Conservation (phyloP, 2,329 filamentous ascomycete species). For the Chaetomiaceae sp. region DNA sequence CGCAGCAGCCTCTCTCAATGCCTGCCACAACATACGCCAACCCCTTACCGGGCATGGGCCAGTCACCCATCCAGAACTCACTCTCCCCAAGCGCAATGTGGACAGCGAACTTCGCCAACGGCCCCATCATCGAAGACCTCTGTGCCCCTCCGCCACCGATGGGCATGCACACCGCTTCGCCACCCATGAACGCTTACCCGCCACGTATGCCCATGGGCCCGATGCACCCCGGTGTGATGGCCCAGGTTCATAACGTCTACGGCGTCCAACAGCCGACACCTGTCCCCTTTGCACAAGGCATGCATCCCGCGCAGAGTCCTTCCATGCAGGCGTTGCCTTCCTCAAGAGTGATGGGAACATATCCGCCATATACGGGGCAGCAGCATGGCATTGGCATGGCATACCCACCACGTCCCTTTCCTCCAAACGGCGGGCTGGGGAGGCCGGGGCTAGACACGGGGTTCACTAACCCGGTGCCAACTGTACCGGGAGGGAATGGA, state of each 20-base stretch:
- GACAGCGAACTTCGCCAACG: slow-evolving; percentile 18
- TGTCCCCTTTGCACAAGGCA: not conserved
- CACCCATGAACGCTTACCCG: slow-evolving; percentile 10
- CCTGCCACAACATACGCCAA: slow-evolving; percentile 3
- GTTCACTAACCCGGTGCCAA: not conserved
- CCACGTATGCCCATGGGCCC: slow-evolving; percentile 4
- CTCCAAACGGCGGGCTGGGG: not conserved
- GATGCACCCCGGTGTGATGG: slow-evolving; percentile 15
- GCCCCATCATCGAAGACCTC: slow-evolving; percentile 23
- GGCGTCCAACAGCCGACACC: slow-evolving; percentile 14
- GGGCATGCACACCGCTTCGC: slow-evolving; percentile 1
- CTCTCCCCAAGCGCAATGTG: slow-evolving; percentile 11
- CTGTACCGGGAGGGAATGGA: not conserved
- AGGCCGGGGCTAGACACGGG: slow-evolving; percentile 12
- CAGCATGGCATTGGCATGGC: not conserved
- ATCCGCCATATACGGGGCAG: slow-evolving; percentile 10
- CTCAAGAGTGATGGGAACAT: slow-evolving; percentile 8
- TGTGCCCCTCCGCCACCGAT: slow-evolving; percentile 16
- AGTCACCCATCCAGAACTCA: slow-evolving; percentile 12
- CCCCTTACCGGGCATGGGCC: slow-evolving; percentile 4
- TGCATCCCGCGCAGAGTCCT: slow-evolving; percentile 1
- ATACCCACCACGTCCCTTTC: not conserved
- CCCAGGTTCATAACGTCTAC: slow-evolving; percentile 18
- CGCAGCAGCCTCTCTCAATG: not conserved
- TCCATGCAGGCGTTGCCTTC: slow-evolving; percentile 1